phyloP scores from a whole-genome alignment of 1,139 yeast genomes.

The Pichia sp. region DNA sequence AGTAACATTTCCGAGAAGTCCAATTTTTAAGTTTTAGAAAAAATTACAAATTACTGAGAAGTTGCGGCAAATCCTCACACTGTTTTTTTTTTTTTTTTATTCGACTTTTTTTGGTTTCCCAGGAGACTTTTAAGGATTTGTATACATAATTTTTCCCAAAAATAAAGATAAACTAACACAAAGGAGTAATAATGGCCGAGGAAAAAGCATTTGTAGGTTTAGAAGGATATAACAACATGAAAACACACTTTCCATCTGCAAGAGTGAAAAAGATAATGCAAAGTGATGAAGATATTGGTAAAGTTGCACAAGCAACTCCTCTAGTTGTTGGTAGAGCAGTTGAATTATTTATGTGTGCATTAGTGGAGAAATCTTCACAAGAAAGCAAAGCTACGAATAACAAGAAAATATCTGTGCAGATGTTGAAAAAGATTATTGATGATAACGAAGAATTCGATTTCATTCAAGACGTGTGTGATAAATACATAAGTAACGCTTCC shows the following conservation, averaged over 20 bases:
- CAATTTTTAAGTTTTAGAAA: no score
- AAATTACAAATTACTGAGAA: no score
- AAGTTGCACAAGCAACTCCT: slow-evolving; percentile 98
- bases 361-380: slow-evolving; percentile 75
- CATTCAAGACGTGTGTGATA: slow-evolving; percentile 24
- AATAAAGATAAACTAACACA: no score
- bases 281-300: slow-evolving; percentile 96
- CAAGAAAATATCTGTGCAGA: slow-evolving; percentile 76
- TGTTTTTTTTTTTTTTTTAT: no score
- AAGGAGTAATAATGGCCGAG: background rate
- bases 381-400: slow-evolving; percentile 74
- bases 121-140: no score
- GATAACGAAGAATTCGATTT: slow-evolving; percentile 90
- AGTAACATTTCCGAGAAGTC: no score
- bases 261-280: slow-evolving; percentile 95
- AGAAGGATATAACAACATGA: slow-evolving; percentile 41
- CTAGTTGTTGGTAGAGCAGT: slow-evolving; percentile 91
- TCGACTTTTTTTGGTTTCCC: no score
- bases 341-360: slow-evolving; percentile 82
- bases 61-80: no score
- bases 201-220: slow-evolving; percentile 3
- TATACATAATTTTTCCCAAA: no score
- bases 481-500: slow-evolving; percentile 15
- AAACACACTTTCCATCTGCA: slow-evolving; percentile 96
- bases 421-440: slow-evolving; percentile 76